A percentile compares a stretch with the other conserved stretches of the same genome.
These are phyloP conservation scores for Penicillium tannophilum DNA, from an alignment of 495 filamentous ascomycete species.

Conservation along the genomic window DNA sequence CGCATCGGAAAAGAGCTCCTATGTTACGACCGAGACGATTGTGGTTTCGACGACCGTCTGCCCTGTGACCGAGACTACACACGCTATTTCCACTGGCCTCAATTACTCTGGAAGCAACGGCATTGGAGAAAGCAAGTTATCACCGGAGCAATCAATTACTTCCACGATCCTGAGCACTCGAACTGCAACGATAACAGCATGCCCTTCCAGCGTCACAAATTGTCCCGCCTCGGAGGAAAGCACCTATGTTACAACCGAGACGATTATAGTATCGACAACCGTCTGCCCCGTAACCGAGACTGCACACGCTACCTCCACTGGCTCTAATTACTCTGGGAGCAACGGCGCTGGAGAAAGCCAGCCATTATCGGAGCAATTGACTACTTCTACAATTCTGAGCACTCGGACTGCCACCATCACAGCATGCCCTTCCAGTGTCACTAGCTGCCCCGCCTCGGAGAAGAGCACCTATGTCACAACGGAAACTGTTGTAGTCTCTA, in stretches of 20 bases:
- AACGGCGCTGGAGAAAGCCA: too few relatives aligned
- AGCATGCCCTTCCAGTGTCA: neutral
- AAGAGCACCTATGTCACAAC: conserved; percentile 1
- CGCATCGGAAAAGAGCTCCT: neutral
- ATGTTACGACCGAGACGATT: neutral
- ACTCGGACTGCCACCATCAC: too few relatives aligned
- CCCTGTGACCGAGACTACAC: too few relatives aligned
- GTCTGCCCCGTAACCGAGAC: neutral
- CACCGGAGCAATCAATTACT: too few relatives aligned
- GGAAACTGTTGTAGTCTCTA: neutral
- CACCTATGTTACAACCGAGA: neutral
- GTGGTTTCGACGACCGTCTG: neutral
- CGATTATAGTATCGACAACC: neutral
- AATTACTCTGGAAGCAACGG: too few relatives aligned
- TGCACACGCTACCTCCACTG: too few relatives aligned
- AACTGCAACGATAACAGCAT: neutral
- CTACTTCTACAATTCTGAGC: too few relatives aligned
- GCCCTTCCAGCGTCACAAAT: neutral
- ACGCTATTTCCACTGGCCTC: too few relatives aligned
- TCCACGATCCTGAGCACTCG: neutral
- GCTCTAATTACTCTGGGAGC: too few relatives aligned
- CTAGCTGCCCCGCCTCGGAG: neutral
- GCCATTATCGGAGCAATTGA: too few relatives aligned
- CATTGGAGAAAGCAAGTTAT: too few relatives aligned
- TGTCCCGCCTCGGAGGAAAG: neutral